These are phyloP conservation scores for Cercophora scortea DNA, from an alignment of 495 filamentous ascomycete genomes.

Conservation along the genomic window DNA sequence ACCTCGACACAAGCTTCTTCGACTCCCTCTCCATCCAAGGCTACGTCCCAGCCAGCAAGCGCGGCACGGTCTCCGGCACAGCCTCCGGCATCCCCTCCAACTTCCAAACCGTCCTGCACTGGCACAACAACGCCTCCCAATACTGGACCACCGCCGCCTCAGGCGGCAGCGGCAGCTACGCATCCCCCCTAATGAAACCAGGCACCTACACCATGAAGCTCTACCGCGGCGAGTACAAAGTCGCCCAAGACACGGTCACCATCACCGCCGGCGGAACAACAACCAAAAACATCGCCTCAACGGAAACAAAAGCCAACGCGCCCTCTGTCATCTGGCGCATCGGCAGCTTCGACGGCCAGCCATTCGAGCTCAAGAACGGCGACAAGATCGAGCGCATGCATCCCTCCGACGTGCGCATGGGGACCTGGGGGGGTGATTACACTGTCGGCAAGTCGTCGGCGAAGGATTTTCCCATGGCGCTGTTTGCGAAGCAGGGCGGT, in stretches of 20 bases:
- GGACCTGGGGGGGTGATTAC: conserved; percentile 44
- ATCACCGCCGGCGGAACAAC: conserved; percentile 40
- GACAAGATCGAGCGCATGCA: conserved; percentile 55
- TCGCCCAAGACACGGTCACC: conserved; percentile 38
- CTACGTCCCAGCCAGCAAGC: conserved; percentile 37
- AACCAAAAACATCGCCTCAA: conserved; percentile 40
- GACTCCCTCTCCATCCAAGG: conserved; percentile 41
- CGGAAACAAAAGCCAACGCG: conserved; percentile 21
- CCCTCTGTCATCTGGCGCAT: conserved; percentile 49
- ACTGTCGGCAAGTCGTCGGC: conserved; percentile 41
- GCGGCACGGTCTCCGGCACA: conserved; percentile 48
- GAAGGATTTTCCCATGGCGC: conserved; percentile 51
- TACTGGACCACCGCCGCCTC: conserved; percentile 50
- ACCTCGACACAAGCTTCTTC: conserved; percentile 50
- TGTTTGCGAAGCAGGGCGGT: conserved; percentile 49
- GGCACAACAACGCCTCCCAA: conserved; percentile 52
- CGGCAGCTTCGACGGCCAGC: conserved; percentile 49
- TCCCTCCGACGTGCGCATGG: conserved; percentile 49
- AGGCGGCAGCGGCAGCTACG: conserved; percentile 29
- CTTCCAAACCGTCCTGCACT: conserved; percentile 51
- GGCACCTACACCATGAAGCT: conserved; percentile 56
- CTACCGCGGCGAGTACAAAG: conserved; percentile 48
- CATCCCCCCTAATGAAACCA: conserved; percentile 55
- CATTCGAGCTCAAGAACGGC: conserved; percentile 51
- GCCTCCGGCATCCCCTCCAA: conserved; percentile 37